Conservation (phyloP, 2,329 filamentous ascomycete genomes). For the Diaporthe citri region DNA sequence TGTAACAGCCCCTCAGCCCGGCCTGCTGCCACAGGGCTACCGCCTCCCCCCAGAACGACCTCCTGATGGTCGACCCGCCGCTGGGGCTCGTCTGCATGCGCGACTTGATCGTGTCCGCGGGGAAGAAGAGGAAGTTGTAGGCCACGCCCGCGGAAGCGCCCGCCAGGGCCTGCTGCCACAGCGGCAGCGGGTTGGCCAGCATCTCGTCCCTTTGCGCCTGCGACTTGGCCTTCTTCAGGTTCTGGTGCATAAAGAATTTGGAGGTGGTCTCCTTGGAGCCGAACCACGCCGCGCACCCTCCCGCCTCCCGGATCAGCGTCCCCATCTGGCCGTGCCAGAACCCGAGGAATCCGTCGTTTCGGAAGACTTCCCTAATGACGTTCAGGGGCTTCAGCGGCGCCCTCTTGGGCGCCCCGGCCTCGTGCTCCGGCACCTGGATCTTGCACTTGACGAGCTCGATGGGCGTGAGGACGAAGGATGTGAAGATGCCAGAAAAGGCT, state of each 20-base stretch:
- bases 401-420: constrained; percentile 53
- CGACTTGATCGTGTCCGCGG: constrained; percentile 96
- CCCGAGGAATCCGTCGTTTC: constrained; percentile 83
- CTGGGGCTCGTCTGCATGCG: constrained; percentile 93
- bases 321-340: constrained; percentile 98
- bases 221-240: constrained; percentile 57
- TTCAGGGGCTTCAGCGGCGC: constrained; percentile 72
- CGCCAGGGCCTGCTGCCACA: constrained; percentile 89
- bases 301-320: constrained; percentile 93
- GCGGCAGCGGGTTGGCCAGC: constrained; percentile 70
- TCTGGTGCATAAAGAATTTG: constrained; percentile 74
- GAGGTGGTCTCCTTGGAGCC: constrained; percentile 87
- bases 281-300: constrained; percentile 95
- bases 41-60: constrained; percentile 80
- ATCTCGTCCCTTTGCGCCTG: constrained; percentile 56
- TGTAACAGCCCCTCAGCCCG: constrained; percentile 87
- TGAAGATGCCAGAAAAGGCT: constrained; percentile 88
- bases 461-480: constrained; percentile 90
- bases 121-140: constrained; percentile 98
- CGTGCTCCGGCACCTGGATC: constrained; percentile 81
- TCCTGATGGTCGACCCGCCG: constrained; percentile 64
- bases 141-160: constrained; percentile 90
- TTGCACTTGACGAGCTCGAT: constrained; percentile 99
- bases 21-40: constrained; percentile 83
- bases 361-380: constrained; percentile 84